Base-by-base conservation (phyloP, 768 basidiomycete species). In the Termitomyces sp. region DNA sequence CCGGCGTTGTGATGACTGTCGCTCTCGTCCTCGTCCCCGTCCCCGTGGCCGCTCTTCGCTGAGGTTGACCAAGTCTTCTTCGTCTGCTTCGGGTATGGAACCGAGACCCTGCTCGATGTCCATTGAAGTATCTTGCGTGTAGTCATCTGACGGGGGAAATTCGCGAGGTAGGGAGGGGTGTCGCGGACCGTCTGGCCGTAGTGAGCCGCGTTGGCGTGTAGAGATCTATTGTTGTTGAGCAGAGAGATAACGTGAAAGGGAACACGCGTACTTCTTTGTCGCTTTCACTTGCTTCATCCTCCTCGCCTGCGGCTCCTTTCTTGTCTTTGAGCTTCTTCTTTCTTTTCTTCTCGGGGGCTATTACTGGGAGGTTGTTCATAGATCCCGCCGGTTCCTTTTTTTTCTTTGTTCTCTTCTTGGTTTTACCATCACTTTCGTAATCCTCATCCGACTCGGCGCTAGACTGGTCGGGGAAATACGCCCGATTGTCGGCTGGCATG, bases 401-500 rank as follows among this genome's bases (percentile, higher is more conserved):
- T 71, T 81, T 82, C 72, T 76, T 84, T 63, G 71, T 76, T 68
- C 76, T 78, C 63, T 75, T 77, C 57, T 77, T 84, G 52, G 73
- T 75, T 32, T 77, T 82, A 26, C 80, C 81, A 33, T 79, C 76
- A 50, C 82, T 81, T 1, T 75, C 76, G 51, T 73, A 72, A 51
- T 86, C 84, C 35, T 84, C 86, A 7, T 85, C 79, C 41, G 74
- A 77, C 41, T 90, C 89, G 35, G 82, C 63, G 62, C 88, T 88
- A 8, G 85, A 87, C 55, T 70, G 68, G 1, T 83, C 71, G 20
- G 91, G 91, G 54, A 80, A 80, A 65, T 92, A 94, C 0, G 91
- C 91, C 68, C 88, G 90, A 72, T 92, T 91, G 68, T 93, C 92
- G 24, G 74, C 65, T 0, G 87, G 88, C 60, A 91, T 89, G 33